These are phyloP conservation scores for Backusella mclennaniae DNA, from an alignment of 192 early-diverging fungal genomes.

Conservation along the genomic window DNA sequence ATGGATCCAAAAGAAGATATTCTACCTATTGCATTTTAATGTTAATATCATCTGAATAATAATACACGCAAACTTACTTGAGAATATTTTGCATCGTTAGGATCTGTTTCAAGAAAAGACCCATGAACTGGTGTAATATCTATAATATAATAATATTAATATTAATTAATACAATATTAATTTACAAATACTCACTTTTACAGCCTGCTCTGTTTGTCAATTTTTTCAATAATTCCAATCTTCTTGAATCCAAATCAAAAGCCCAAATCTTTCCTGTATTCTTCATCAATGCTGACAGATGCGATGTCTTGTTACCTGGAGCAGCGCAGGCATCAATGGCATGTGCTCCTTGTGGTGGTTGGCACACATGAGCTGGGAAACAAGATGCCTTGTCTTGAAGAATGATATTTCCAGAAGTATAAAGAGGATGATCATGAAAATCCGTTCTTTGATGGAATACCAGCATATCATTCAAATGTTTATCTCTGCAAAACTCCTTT, in stretches of 20 bases:
- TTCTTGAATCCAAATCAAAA: constrained; percentile 80
- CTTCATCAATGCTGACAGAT: constrained; percentile 85
- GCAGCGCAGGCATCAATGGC: constrained; percentile 96
- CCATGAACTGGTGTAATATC: constrained; percentile 69
- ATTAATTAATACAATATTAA: too few relatives aligned
- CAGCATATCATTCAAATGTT: constrained; percentile 78
- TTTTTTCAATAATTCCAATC: constrained; percentile 71
- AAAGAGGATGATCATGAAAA: constrained; percentile 80
- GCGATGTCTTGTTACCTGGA: constrained; percentile 97
- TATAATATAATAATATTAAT: constrained; percentile 17
- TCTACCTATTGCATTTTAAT: constrained; percentile 51
- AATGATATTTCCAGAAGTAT: constrained; percentile 75
- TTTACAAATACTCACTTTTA: constrained; percentile 51
- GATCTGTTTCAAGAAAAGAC: constrained; percentile 83
- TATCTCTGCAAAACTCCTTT: constrained; percentile 54
- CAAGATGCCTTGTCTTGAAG: constrained; percentile 97
- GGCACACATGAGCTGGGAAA: constrained; percentile 86
- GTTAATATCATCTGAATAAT: neutral
- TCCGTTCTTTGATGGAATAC: constrained; percentile 86
- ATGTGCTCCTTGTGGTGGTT: constrained; percentile 52
- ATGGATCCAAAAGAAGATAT: constrained; percentile 92
- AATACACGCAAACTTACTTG: constrained; percentile 26
- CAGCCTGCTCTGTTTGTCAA: constrained; percentile 81
- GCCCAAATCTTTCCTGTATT: constrained; percentile 88
- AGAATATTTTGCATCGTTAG: constrained; percentile 58